phyloP scores from a whole-genome alignment of 495 filamentous ascomycete genomes.

The Tetracladium setigerum region DNA sequence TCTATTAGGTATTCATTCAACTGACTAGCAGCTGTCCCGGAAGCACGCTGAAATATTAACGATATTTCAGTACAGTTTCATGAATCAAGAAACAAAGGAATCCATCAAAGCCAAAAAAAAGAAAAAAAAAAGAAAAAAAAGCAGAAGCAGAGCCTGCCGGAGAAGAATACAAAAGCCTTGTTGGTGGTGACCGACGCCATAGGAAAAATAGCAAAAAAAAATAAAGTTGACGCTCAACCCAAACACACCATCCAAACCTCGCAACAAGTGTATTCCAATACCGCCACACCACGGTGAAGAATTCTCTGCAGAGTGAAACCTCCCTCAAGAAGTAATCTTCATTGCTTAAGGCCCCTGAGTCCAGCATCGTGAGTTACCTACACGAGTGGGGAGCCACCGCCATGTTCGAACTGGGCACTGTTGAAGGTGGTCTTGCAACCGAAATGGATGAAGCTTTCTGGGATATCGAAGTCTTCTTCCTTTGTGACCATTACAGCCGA shows the following conservation, averaged over 20 bases:
- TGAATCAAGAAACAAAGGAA: too few species aligned
- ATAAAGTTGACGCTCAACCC: slow-evolving; percentile 19
- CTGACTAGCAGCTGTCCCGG: too few species aligned
- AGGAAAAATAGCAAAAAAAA: slow-evolving; percentile 15
- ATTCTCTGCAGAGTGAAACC: slow-evolving; percentile 27
- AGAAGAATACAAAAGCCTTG: background rate
- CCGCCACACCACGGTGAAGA: slow-evolving; percentile 27
- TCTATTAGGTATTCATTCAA: too few species aligned
- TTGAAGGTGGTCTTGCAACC: slow-evolving; percentile 11
- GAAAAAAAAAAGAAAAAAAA: too few species aligned
- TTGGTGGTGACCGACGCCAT: background rate
- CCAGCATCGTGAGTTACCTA: slow-evolving; percentile 26
- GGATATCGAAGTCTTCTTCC: slow-evolving; percentile 17
- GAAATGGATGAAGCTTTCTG: slow-evolving; percentile 17
- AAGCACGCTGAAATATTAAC: too few species aligned
- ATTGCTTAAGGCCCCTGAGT: slow-evolving; percentile 22
- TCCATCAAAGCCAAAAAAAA: too few species aligned
- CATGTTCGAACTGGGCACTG: slow-evolving; percentile 26
- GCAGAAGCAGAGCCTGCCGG: background rate
- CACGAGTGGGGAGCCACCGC: slow-evolving; percentile 24
- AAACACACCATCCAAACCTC: slow-evolving; percentile 19
- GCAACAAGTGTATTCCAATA: slow-evolving; percentile 24
- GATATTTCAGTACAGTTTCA: too few species aligned
- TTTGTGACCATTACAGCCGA: slow-evolving; percentile 24
- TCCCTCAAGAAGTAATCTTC: slow-evolving; percentile 25